Base-by-base conservation (phyloP, 2,329 filamentous ascomycete genomes). In the Neonectria hederae region DNA sequence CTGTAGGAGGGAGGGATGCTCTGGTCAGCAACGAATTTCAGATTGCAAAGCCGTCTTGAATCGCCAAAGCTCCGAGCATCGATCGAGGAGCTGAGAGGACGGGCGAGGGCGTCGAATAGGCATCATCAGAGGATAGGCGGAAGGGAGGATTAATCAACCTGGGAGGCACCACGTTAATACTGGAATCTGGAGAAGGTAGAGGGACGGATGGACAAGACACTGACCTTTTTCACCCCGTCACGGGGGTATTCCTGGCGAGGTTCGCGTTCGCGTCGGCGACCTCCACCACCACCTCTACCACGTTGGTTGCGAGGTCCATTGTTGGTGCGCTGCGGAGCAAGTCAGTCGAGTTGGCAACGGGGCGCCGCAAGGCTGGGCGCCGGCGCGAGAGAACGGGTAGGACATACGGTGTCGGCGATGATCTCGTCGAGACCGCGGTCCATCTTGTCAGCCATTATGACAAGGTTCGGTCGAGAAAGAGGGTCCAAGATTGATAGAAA, bases 151-250 rank as follows among this genome's bases (percentile, higher is more conserved):
- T 55, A 68, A 68, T 76, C 75, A 78, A 80, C 78, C 78, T 79
- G 63, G 22, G 62, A 61, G 46, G 42, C 22, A 17, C 46, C 28
- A 54, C 35, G 67, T 75, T 56, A 75, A 68, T 49, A 66, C 59
- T 65, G 65, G 56, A 66, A 53, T 53, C 40, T 24, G 14, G 38
- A 45, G 58, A 32, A 58, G 26, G 48, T 30, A 28, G 46, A 49
- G 17, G 49, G n/a, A 26, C 40, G 28, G 38, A 40, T 26, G 46
- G 19, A n/a, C n/a, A 54, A 53, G 52, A 54, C 42, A 63, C 76
- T 49, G 79, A 95, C 93, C 93, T 97, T 97, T 94, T 90, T 94
- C 78, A 95, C 87, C 81, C 92, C 92, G 82, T 96, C 92, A 82
- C 92, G 90, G 76, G 92, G 91, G 73, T 86, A 90, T 40, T 83